Percentiles rank a stretch among this genome's conserved stretches.
Conservation (phyloP, 352 stramenopile species). For the Achlya hypogyna region DNA sequence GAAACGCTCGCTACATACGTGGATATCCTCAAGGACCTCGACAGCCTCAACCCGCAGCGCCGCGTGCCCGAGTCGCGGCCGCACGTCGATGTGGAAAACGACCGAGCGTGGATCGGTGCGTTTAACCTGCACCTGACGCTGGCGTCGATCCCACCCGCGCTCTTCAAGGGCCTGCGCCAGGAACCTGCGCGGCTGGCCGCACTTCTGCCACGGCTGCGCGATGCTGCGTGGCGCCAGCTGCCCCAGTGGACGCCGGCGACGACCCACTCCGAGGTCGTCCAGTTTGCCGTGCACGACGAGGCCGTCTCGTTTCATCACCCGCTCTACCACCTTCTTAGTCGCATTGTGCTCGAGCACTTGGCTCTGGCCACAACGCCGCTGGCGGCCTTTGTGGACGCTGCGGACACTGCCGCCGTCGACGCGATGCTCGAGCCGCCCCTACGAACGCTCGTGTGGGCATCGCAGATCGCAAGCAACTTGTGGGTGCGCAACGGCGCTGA, state of each 20-base stretch:
- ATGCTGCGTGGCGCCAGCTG: no score
- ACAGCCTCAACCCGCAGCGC: not conserved
- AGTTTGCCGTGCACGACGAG: conserved; percentile 61
- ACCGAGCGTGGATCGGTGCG: not conserved
- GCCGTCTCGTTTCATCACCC: conserved; percentile 87
- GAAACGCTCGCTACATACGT: not conserved
- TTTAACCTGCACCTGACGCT: conserved; percentile 10
- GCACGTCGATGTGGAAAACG: conserved; percentile 4
- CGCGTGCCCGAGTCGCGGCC: not conserved
- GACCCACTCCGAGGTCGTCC: conserved; percentile 51
- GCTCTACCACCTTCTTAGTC: conserved; percentile 74
- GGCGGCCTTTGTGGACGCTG: not conserved
- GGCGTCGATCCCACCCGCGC: not conserved
- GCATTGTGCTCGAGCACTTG: conserved; percentile 70
- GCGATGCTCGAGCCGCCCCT: conserved; percentile 70
- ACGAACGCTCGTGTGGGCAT: conserved; percentile 59
- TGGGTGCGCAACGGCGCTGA: conserved; percentile 82
- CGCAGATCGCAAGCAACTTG: conserved; percentile 64
- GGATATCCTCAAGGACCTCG: not conserved
- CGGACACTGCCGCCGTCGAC: not conserved
- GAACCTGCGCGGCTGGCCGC: no score
- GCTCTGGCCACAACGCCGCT: conserved; percentile 18
- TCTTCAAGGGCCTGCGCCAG: conserved; percentile 9
- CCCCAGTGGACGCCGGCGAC: not conserved
- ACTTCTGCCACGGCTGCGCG: no score